Conservation (phyloP, 2,329 filamentous ascomycete genomes). For the Penicillium olsonii region DNA sequence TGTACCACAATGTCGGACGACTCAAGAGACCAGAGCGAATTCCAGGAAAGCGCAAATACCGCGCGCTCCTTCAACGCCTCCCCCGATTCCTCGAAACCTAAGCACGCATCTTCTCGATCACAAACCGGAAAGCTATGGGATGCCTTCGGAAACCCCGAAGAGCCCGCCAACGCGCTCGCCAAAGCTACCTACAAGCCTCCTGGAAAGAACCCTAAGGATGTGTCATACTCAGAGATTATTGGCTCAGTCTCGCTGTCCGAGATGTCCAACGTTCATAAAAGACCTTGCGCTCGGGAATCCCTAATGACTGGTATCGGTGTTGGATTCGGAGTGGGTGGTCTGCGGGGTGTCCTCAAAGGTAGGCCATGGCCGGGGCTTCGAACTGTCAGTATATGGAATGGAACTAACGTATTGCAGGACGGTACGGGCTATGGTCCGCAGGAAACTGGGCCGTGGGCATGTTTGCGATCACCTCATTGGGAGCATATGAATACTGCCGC, state of each 20-base stretch:
- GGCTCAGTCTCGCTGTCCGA: slow-evolving; percentile 56
- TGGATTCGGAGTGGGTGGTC: slow-evolving; percentile 73
- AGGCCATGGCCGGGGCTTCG: too few relatives aligned
- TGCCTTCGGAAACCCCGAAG: slow-evolving; percentile 48
- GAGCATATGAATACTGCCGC: slow-evolving; percentile 83
- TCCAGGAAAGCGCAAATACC: slow-evolving; percentile 18
- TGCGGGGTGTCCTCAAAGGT: slow-evolving; percentile 77
- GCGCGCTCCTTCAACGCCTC: slow-evolving; percentile 19
- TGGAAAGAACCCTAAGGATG: slow-evolving; percentile 54
- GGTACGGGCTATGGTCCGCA: slow-evolving; percentile 64
- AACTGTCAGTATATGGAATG: too few relatives aligned
- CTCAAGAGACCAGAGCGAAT: slow-evolving; percentile 31
- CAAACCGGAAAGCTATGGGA: slow-evolving; percentile 52
- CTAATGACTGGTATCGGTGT: slow-evolving; percentile 79
- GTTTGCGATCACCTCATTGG: slow-evolving; percentile 69
- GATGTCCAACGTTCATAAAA: slow-evolving; percentile 65
- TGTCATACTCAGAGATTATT: slow-evolving; percentile 43
- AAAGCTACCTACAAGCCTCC: slow-evolving; percentile 61
- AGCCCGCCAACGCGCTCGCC: slow-evolving; percentile 57
- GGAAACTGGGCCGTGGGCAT: slow-evolving; percentile 84
- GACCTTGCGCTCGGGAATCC: slow-evolving; percentile 81
- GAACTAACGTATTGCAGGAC: slow-evolving; percentile 23
- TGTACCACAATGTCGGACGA: slow-evolving; percentile 42
- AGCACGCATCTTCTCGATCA: slow-evolving; percentile 45
- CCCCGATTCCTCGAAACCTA: slow-evolving; percentile 35